Percentiles rank a stretch among this genome's conserved stretches.
These are phyloP conservation scores for Kuraishia hungarica DNA, from an alignment of 805 yeast species.

Conservation along the genomic window DNA sequence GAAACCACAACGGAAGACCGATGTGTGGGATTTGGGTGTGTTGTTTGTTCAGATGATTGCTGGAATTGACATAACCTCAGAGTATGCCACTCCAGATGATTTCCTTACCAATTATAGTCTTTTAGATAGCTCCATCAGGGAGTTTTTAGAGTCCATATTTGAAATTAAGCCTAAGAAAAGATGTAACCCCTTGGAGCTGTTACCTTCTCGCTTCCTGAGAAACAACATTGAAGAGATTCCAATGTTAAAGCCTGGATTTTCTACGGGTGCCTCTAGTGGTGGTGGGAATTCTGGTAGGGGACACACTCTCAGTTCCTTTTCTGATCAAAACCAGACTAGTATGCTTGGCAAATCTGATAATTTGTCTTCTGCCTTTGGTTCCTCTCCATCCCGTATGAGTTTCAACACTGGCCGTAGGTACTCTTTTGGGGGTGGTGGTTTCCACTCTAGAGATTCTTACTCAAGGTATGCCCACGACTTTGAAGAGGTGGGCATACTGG, in stretches of 20 bases:
- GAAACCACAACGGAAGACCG: slow-evolving; percentile 70
- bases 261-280: background rate
- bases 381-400: slow-evolving; percentile 1
- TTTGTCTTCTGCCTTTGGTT: slow-evolving; percentile 11
- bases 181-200: slow-evolving; percentile 74
- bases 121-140: slow-evolving; percentile 49
- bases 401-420: slow-evolving; percentile 8
- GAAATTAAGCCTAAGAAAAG: slow-evolving; percentile 60
- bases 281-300: background rate
- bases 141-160: slow-evolving; percentile 60
- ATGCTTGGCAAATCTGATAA: background rate
- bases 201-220: slow-evolving; percentile 77
- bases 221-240: slow-evolving; percentile 39
- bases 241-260: background rate
- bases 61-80: slow-evolving; percentile 48
- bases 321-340: background rate
- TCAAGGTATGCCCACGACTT: slow-evolving; percentile 89
- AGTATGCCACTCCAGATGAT: slow-evolving; percentile 54
- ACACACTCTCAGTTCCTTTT: background rate
- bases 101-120: slow-evolving; percentile 33
- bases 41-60: slow-evolving; percentile 57
- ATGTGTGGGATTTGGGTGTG: slow-evolving; percentile 90
- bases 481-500: slow-evolving; percentile 86
- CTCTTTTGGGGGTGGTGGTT: slow-evolving; percentile 16
- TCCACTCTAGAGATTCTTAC: slow-evolving; percentile 16